Percentiles rank a stretch among this genome's conserved stretches.
Conservation (phyloP, 2,329 filamentous ascomycete species). For the Dendryphion nanum region DNA sequence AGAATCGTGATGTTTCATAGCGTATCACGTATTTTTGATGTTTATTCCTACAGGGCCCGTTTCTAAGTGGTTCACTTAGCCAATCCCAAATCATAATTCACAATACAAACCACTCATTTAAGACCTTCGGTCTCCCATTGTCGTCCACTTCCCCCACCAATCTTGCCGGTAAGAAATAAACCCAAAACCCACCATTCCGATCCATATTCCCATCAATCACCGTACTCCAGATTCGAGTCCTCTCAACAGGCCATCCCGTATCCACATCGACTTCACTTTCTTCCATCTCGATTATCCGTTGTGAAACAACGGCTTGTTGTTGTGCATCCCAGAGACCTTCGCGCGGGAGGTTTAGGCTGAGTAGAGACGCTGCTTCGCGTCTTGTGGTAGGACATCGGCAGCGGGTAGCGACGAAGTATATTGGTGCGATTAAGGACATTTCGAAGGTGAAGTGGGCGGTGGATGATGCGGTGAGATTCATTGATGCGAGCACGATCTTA, state of each 20-base stretch:
- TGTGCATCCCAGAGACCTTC: slow-evolving; percentile 21
- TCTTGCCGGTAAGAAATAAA: too few species aligned
- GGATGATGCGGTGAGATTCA: slow-evolving; percentile 2
- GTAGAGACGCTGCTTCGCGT: slow-evolving; percentile 14
- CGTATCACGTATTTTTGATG: too few species aligned
- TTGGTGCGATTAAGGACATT: slow-evolving; percentile 10
- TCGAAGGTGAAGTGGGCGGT: slow-evolving; percentile 15
- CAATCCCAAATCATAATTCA: too few species aligned
- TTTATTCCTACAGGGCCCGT: too few species aligned
- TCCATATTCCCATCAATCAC: slow-evolving; percentile 18
- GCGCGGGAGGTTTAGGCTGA: slow-evolving; percentile 12
- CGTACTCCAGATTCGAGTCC: slow-evolving; percentile 14
- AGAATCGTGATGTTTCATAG: too few species aligned
- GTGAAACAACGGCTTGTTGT: slow-evolving; percentile 12
- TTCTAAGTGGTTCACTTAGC: too few species aligned
- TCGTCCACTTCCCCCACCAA: too few species aligned
- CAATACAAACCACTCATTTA: too few species aligned
- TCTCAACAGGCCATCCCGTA: slow-evolving; percentile 16
- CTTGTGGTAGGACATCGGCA: slow-evolving; percentile 18
- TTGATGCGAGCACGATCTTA: slow-evolving; percentile 16
- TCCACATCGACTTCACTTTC: slow-evolving; percentile 15
- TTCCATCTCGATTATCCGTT: slow-evolving; percentile 21
- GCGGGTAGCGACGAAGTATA: slow-evolving; percentile 10
- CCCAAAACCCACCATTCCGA: slow-evolving; percentile 14
- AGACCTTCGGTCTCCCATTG: too few species aligned